Evolutionary conservation across 192 early-diverging fungal genomes (phyloP).

Genomic region (Podila epicladia): DNA sequence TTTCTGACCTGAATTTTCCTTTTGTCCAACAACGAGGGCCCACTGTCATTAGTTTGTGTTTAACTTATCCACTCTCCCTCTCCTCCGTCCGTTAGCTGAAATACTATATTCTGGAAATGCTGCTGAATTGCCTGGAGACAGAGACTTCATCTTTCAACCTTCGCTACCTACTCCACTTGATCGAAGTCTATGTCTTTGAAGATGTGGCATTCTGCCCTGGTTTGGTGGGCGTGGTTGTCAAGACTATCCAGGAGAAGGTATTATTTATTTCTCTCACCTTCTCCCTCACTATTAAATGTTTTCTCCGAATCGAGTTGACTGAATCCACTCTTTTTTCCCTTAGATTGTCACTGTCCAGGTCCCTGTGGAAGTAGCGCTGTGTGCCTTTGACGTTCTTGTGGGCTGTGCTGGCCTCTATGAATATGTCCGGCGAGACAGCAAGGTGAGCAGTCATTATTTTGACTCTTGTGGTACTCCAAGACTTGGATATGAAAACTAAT

Average conservation of each 20-base stretch:
- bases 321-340: neutral
- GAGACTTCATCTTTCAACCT: constrained; percentile 73
- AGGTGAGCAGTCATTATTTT: constrained; percentile 48
- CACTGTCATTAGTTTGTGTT: neutral
- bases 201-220: constrained; percentile 82
- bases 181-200: constrained; percentile 77
- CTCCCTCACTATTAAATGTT: too few species aligned
- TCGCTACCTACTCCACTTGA: constrained; percentile 71
- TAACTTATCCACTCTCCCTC: neutral
- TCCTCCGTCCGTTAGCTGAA: constrained; percentile 60
- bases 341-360: constrained; percentile 69
- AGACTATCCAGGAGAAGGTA: constrained; percentile 84
- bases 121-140: constrained; percentile 69
- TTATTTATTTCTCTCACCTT: too few species aligned
- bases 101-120: constrained; percentile 72
- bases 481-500: neutral
- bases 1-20: neutral
- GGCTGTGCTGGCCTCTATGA: constrained; percentile 71
- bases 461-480: neutral
- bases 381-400: constrained; percentile 70
- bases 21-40: neutral
- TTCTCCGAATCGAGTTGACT: neutral
- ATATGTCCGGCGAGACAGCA: constrained; percentile 72
- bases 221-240: constrained; percentile 71
- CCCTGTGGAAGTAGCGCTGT: constrained; percentile 65